A percentile compares a stretch with the other conserved stretches of the same genome.
These are phyloP conservation scores for Nitzschia sp. DNA, from an alignment of 108 stramenopile genomes.

Conservation along the genomic window DNA sequence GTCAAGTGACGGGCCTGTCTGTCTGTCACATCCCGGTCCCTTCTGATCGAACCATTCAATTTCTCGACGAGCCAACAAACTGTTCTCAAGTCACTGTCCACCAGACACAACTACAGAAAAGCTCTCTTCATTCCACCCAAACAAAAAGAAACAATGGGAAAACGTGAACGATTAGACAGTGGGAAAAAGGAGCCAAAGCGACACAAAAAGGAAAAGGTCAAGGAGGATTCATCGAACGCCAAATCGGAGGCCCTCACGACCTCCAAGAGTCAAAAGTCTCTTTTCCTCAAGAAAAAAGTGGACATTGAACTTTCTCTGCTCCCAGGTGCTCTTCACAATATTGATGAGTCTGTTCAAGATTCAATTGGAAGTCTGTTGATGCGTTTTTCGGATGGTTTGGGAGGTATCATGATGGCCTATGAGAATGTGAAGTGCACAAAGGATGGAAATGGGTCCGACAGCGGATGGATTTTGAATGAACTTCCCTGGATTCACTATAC, in stretches of 20 bases:
- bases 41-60: constrained; percentile 5
- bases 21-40: not conserved
- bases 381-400: constrained; percentile 49
- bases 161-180: constrained; percentile 23
- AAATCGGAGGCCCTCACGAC: not conserved
- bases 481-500: constrained; percentile 60
- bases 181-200: constrained; percentile 27
- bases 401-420: constrained; percentile 51
- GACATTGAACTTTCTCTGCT: constrained; percentile 46
- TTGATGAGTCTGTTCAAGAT: constrained; percentile 37
- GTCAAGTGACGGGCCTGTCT: not conserved
- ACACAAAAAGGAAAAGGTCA: constrained; percentile 23
- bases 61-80: not conserved
- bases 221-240: constrained; percentile 13
- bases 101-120: no score
- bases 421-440: constrained; percentile 36
- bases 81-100: not conserved
- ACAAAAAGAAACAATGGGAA: constrained; percentile 20
- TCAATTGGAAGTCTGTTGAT: constrained; percentile 36
- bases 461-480: constrained; percentile 54
- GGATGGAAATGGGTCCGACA: constrained; percentile 26
- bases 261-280: not conserved
- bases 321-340: constrained; percentile 41
- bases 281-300: constrained; percentile 39
- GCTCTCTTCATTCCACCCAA: not conserved